Evolutionary conservation across 306 rosid species (phyloP), one percentile per base, ranked within the genome.

Genomic region (Vigna trinervia): DNA sequence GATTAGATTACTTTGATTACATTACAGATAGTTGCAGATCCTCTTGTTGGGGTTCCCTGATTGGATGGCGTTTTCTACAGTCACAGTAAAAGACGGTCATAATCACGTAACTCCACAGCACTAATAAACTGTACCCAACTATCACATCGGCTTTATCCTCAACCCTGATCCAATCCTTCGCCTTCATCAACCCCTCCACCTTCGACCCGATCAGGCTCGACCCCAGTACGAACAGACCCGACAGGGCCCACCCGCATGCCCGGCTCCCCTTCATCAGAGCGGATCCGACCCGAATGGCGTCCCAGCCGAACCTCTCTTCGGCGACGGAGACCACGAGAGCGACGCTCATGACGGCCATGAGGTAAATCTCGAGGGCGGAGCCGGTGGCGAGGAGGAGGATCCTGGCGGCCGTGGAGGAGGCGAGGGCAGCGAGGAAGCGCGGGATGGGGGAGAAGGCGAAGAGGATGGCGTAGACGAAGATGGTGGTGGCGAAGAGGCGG

Each of bases 271-370:
- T 82, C 87, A 94, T 89, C 30, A 92, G 15, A 0, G n/a, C 78
- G 54, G 79, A 83, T 7, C 90, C 98, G 10, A 54, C 69, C 67
- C 82, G 80, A 26, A 91, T 80, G 7, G 98, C 96, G 0, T 90
- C 91, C 85, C 82, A 86, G 0, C 96, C 98, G 68, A 71, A 78
- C 23, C 77, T 84, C 28, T 94, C 98, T 67, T 94, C 98, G 0
- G 84, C 85, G 50, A 91, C 80, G 39, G 98, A 91, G 0, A 88
- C 89, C 17, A 94, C 96, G 3, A 94, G 28, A 0, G 80, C 87
- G 0, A 90, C 50, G 56, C 94, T 88, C 78, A 80, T 36, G 54
- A 89, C 80, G 69, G 94, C 86, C 87, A 91, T 89, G 13, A 94
- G 64, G 73, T 90, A 91, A 0, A 91, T 30, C 73, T 94, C 94